Conservation (phyloP, 305 asterid genomes). For the Solanum hybrid region DNA sequence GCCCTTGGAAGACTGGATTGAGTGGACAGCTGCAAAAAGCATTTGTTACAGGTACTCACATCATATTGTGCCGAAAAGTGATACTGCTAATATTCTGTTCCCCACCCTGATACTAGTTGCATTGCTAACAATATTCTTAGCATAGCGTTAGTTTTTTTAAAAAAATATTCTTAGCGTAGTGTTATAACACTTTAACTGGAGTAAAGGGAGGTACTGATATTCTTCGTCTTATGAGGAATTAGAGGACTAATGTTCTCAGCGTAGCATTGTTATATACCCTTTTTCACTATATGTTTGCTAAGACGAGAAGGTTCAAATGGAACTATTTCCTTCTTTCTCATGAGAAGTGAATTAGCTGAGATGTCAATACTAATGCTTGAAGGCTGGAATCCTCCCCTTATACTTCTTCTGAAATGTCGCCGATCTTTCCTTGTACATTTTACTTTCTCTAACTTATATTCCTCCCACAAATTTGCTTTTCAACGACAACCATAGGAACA, state of each 20-base stretch:
- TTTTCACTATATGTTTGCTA: not conserved
- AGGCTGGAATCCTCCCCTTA: not conserved
- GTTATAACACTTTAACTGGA: not conserved
- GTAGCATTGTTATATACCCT: not conserved
- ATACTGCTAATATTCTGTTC: not conserved
- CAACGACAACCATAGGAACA: not conserved
- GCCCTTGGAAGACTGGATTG: slow-evolving; percentile 91
- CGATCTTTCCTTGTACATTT: not conserved
- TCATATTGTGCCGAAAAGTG: not conserved
- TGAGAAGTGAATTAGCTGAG: not conserved
- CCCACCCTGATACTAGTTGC: not conserved
- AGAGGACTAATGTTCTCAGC: not conserved
- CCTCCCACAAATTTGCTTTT: not conserved
- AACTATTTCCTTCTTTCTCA: not conserved
- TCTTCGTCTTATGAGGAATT: not conserved
- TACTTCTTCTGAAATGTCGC: not conserved
- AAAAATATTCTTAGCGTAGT: not conserved
- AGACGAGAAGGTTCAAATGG: not conserved
- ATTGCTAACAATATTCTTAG: not conserved
- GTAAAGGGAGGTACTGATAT: not conserved
- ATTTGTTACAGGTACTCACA: slow-evolving; percentile 56
- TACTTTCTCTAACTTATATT: not conserved
- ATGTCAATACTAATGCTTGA: not conserved
- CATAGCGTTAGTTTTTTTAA: not conserved
- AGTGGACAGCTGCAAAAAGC: slow-evolving; percentile 97